Evolutionary conservation across 1,284 basidiomycete genomes (phyloP), one percentile per base, ranked within the genome.

Genomic region (Cutaneotrichosporon daszewskae): DNA sequence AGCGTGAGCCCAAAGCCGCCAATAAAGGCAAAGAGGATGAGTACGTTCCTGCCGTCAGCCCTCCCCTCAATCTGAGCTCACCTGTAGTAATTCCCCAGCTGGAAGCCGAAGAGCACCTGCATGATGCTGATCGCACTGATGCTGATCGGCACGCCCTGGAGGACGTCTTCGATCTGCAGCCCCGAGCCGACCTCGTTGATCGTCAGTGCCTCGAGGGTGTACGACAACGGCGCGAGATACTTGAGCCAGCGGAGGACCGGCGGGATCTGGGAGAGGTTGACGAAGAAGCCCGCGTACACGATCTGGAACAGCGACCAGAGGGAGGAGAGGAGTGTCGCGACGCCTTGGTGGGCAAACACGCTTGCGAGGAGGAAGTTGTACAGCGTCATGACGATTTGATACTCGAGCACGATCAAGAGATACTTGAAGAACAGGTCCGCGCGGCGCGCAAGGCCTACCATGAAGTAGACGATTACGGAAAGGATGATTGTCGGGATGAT

Each of bases 401-500:
- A 92, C 31, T 86, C 72, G 19, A 85, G 78, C 11, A 87, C 73
- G 44, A 87, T 80, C 53, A 88, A 77, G 14, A 87, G 72, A 69
- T 83, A 88, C 64, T 88, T 88, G 79, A 88, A 87, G 73, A 83
- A 88, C 55, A 79, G 73, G 0, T 79, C 76, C 1, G 83, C 79
- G 27, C 80, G 73, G 12, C 74, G 74, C 2, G 84, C 77, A 2
- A 94, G 77, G 9, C 90, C 88, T 12, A 88, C 87, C 89, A 94
- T 69, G 83, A 87, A 94, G 62, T 98, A 98, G 4, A 95, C 83
- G 59, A 97, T 95, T 7, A 87, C 85, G 20, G 91, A 90, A 52
- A 92, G 89, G 54, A 97, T 78, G 55, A 97, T 79, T 0, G 94
- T 90, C 7, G 94, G 94, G 7, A 97, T 84, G 16, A 98, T 79